Conservation (phyloP, 768 basidiomycete genomes). For the Trametes sanguinea region DNA sequence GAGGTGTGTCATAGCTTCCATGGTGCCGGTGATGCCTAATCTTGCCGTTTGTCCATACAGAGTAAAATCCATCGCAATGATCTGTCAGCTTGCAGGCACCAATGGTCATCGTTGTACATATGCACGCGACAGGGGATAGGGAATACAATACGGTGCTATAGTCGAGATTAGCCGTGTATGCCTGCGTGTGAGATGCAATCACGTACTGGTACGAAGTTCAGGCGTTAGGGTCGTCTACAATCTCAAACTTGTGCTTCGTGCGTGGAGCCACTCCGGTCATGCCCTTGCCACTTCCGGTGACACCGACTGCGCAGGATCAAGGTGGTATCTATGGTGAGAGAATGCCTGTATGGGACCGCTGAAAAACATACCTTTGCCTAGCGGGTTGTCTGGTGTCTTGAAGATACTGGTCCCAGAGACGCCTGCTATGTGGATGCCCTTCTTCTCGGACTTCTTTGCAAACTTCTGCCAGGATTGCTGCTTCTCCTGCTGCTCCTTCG, state of each 20-base stretch:
- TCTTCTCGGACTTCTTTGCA: conserved; percentile 92
- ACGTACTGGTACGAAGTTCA: conserved; percentile 15
- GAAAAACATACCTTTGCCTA: conserved; percentile 70
- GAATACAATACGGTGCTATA: conserved; percentile 14
- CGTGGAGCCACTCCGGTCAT: conserved; percentile 76
- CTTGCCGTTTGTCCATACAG: too few relatives aligned
- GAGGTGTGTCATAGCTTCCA: conserved; percentile 13
- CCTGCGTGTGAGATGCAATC: neutral
- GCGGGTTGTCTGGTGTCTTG: conserved; percentile 90
- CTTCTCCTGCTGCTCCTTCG: conserved; percentile 83
- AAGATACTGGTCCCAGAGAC: conserved; percentile 89
- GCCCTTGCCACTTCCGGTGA: conserved; percentile 86
- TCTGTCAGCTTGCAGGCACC: neutral
- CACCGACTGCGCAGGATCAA: conserved; percentile 61
- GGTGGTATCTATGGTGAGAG: conserved; percentile 4
- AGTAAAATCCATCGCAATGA: neutral
- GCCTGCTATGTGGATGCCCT: conserved; percentile 89
- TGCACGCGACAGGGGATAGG: conserved; percentile 5
- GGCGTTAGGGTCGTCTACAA: conserved; percentile 39
- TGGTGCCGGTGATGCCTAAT: neutral
- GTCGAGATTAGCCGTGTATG: neutral
- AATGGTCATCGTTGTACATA: conserved; percentile 9
- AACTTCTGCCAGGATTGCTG: conserved; percentile 94
- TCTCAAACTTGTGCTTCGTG: conserved; percentile 76
- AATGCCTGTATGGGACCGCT: neutral